A percentile compares a stretch with the other conserved stretches of the same genome.
Conservation (phyloP, 108 stramenopile species). For the Skeletonema marinoi region DNA sequence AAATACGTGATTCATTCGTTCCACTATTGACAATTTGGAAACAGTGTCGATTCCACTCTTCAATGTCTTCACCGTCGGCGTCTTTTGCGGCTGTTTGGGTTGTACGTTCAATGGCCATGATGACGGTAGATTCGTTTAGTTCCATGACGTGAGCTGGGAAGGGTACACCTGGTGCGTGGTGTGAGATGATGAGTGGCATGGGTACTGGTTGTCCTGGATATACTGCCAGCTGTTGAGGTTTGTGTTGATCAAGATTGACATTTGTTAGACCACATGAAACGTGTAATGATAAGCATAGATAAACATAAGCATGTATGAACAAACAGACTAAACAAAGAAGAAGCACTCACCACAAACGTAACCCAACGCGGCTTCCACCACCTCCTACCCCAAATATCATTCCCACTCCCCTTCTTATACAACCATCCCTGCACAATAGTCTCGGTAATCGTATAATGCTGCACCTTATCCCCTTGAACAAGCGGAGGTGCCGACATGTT, state of each 20-base stretch:
- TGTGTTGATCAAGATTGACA: background rate
- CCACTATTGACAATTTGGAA: slow-evolving; percentile 59
- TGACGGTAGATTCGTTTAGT: slow-evolving; percentile 61
- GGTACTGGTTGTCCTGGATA: slow-evolving; percentile 32
- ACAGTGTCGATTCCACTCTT: slow-evolving; percentile 48
- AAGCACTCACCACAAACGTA: slow-evolving; percentile 51
- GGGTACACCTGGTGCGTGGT: slow-evolving; percentile 9
- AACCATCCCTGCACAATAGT: slow-evolving; percentile 69
- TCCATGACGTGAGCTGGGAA: background rate
- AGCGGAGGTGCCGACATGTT: background rate
- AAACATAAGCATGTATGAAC: background rate
- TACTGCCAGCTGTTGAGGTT: slow-evolving; percentile 17
- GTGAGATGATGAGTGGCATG: slow-evolving; percentile 57
- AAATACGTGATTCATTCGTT: slow-evolving; percentile 43
- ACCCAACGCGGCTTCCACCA: slow-evolving; percentile 73
- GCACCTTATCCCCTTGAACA: background rate
- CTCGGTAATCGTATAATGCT: slow-evolving; percentile 5
- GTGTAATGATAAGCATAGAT: background rate
- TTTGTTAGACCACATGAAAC: slow-evolving; percentile 1
- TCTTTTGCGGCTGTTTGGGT: slow-evolving; percentile 6
- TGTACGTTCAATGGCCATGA: slow-evolving; percentile 50
- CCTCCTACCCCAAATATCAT: slow-evolving; percentile 57
- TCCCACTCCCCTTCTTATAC: slow-evolving; percentile 73
- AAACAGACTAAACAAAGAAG: background rate
- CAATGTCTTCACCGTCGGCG: background rate